Base-by-base conservation (phyloP, 805 yeast genomes). In the Kodamaea leandrae region DNA sequence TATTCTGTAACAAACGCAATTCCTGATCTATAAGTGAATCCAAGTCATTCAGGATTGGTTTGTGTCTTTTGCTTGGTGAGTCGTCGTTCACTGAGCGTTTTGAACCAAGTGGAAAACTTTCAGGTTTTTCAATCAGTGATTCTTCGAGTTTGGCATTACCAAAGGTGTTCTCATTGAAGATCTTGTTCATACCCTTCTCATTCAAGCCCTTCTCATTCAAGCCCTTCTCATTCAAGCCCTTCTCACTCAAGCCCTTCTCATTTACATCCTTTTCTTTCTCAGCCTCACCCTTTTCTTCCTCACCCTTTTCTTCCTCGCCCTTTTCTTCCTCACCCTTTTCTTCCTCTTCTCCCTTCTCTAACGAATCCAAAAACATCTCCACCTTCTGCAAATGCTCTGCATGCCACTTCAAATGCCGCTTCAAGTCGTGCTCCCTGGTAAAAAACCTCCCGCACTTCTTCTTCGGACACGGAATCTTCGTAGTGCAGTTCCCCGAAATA, bases 341-440 rank as follows among this genome's bases (percentile, higher is more conserved):
- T 37, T 43, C 28, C 13, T 39, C 47, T 19, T 42, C 35, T 9
- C 36, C 37, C 6, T 32, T 32, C 24, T 30, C 30, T 36, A 66
- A 45, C 0, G 63, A 50, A 4, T 44, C 48, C 44, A 66, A 55
- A 40, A 55, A 66, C 2, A 36, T 43, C 33, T 63, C 66, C 3
- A 67, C 55, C 43, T 57, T 62, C 32, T 48, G 41, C 38, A 61
- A 37, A 17, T 64, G 62, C 14, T 58, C 60, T 26, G 62, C 62
- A 49, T 78, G 83, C 83, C 83, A 78, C 28, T 54, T 58, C 37
- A 78, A 46, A 52, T 78, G 84, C 32, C 82, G 63, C 13, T 56
- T 50, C 18, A 78, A 51, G 51, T 77, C 82, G 48, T 66, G 66
- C 0, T 69, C 66, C 45, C 73, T 70, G 38, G 68, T 67, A 54